phyloP scores from a whole-genome alignment of 2,329 filamentous ascomycete genomes.

The Ophiostoma piceae region DNA sequence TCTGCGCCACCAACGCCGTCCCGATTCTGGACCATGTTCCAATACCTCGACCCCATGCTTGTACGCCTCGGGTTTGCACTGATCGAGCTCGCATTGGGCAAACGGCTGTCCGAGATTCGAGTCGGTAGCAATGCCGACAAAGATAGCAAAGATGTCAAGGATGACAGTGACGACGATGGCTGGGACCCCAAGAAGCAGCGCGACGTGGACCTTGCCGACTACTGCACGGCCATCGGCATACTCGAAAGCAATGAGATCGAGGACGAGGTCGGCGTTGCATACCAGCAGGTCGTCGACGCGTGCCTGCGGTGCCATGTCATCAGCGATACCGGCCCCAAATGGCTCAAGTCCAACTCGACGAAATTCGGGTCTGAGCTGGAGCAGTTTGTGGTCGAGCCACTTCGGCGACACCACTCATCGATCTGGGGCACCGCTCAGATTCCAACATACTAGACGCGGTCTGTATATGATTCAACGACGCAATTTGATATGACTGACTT shows the following conservation, averaged over 20 bases:
- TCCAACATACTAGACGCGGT: background rate
- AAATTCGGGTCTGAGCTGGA: constrained; percentile 25
- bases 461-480: constrained; percentile 2
- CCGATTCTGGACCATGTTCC: constrained; percentile 25
- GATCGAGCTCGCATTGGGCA: constrained; percentile 26
- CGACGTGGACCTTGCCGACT: constrained; percentile 25
- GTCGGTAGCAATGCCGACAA: background rate
- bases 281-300: constrained; percentile 25
- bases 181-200: background rate
- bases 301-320: constrained; percentile 25
- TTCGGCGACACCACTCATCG: constrained; percentile 23
- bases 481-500: background rate
- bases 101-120: constrained; percentile 24
- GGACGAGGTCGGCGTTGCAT: constrained; percentile 25
- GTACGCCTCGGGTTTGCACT: constrained; percentile 27
- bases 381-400: constrained; percentile 26
- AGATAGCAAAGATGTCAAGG: background rate
- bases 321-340: constrained; percentile 21
- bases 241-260: constrained; percentile 26
- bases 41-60: constrained; percentile 26
- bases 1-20: constrained; percentile 18
- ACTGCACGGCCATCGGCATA: constrained; percentile 25
- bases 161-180: background rate
- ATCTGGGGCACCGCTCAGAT: constrained; percentile 16
- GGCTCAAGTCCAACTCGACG: constrained; percentile 23